Percentiles rank a stretch among this genome's conserved stretches.
phyloP scores from a whole-genome alignment of 1,284 basidiomycete species.

The Apiotrichum gamsii region DNA sequence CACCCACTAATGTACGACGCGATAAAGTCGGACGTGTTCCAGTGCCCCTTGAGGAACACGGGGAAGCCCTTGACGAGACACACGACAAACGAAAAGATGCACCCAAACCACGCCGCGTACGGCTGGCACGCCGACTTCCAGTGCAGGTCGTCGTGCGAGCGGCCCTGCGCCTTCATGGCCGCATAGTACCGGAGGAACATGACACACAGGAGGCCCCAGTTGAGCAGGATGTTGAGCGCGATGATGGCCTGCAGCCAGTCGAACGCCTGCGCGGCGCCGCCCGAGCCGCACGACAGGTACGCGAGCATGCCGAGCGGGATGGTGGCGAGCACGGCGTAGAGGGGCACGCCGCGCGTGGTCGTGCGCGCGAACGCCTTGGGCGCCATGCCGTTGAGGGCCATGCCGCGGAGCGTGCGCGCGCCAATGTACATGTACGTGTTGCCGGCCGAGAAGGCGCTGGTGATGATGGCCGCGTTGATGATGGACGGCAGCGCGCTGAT shows the following conservation, averaged over 20 bases:
- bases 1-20: slow-evolving; percentile 28
- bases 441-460: slow-evolving; percentile 52
- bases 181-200: slow-evolving; percentile 29
- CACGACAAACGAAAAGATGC: slow-evolving; percentile 18
- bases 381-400: slow-evolving; percentile 65
- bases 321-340: slow-evolving; percentile 59
- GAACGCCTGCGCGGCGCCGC: slow-evolving; percentile 63
- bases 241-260: slow-evolving; percentile 66
- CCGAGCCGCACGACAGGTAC: slow-evolving; percentile 54
- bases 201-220: slow-evolving; percentile 53
- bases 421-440: slow-evolving; percentile 55
- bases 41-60: slow-evolving; percentile 22
- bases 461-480: slow-evolving; percentile 59
- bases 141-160: slow-evolving; percentile 12
- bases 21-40: slow-evolving; percentile 17
- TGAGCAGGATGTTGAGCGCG: slow-evolving; percentile 51
- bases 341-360: slow-evolving; percentile 65
- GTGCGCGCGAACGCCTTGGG: slow-evolving; percentile 58
- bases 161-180: slow-evolving; percentile 26
- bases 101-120: slow-evolving; percentile 22
- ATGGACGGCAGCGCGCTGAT: slow-evolving; percentile 59
- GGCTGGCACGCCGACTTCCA: slow-evolving; percentile 27
- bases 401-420: slow-evolving; percentile 53
- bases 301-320: slow-evolving; percentile 57
- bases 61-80: slow-evolving; percentile 26